Evolutionary conservation across 1,284 basidiomycete species (phyloP), one percentile per base, ranked within the genome.

Genomic region (Phaffia rhodozyma): DNA sequence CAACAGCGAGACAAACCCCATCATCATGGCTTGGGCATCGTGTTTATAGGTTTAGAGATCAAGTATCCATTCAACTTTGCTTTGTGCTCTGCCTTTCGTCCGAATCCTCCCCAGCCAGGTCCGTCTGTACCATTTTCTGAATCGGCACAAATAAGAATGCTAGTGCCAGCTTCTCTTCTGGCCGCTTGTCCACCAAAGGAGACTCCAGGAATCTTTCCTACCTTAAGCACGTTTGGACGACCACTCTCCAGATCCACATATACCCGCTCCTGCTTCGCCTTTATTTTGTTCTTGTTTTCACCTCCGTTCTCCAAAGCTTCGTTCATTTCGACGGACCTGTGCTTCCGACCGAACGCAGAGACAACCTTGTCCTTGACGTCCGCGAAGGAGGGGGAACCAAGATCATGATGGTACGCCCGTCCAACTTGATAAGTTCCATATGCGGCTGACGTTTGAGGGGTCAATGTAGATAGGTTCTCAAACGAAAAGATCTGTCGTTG

Each of bases 401-500:
- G 5, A n/a, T 30, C 34, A 5, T 48, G 38, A 43, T 25, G 47
- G 49, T n/a, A 43, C 27, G 47, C 13, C 50, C 57, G 23, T 21
- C 47, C 32, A 3, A 38, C 38, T 34, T 29, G 29, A 20, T 62
- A 62, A n/a, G 60, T 55, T 21, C 18, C 55, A 58, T 58, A 55
- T 16, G 54, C 58, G 29, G 30, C 52, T 21, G 53, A 56, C 4
- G 54, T 55, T 21, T 51, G 63, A 55, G 63, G 63, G 11, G 58
- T 47, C 48, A 64, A 34, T 3, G 63, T 51, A 3, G 74, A 72
- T 0, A 70, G 68, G 57, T 74, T 75, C 66, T 76, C 76, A 72
- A 74, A 77, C 0, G 71, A 74, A 66, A 77, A 76, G 47, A 77
- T 71, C 23, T 72, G 63, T 9, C 75, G 71, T 57, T 67, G 69